Evolutionary conservation across 2,329 filamentous ascomycete genomes (phyloP), one percentile per base, ranked within the genome.

Genomic region (Byssochlamys sp.): DNA sequence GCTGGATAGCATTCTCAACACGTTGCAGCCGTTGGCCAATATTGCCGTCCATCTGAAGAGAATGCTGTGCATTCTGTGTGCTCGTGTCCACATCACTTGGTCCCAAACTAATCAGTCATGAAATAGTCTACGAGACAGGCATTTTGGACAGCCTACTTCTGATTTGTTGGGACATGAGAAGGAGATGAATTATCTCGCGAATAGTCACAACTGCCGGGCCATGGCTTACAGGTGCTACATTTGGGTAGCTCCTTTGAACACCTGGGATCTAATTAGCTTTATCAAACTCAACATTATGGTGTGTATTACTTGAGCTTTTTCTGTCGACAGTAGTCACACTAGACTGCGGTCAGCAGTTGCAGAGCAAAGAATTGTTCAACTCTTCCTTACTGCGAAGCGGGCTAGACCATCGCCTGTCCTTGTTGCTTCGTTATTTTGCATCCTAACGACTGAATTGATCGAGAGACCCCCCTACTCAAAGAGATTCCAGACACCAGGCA

Each of bases 191-290:
- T 48, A 1, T 62, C 59, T 14, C 59, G 57, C 12, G 57, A 55
- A 52, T 62, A 60, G 11, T 55, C 45, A 53, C 59, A 62, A n/a
- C 29, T 56, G 33, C 60, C 56, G 7, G 60, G 55, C 60, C 60
- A 62, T 25, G 53, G 55, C 26, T 55, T 60, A 54, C 60, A 62
- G 33, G 9, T 54, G 29, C 49, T 56, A 39, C 60, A 62, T 52
- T 62, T 62, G 11, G 60, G 59, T 14, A 59, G 48, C 28, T 62
- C 57, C 5, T 59, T 55, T 2, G 60, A 62, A 3, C 60, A 62
- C 53, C 59, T 62, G 24, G 9, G 31, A 12, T 10, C n/a, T 5
- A 27, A 26, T 24, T 45, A n/a, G 27, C 24, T 14, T 26, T 12
- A 39, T 54, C 1, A 25, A 52, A 7, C 4, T 29, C 6, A 45